These are phyloP conservation scores for Cerrena zonata DNA, from an alignment of 1,284 basidiomycete genomes.

Conservation along the genomic window DNA sequence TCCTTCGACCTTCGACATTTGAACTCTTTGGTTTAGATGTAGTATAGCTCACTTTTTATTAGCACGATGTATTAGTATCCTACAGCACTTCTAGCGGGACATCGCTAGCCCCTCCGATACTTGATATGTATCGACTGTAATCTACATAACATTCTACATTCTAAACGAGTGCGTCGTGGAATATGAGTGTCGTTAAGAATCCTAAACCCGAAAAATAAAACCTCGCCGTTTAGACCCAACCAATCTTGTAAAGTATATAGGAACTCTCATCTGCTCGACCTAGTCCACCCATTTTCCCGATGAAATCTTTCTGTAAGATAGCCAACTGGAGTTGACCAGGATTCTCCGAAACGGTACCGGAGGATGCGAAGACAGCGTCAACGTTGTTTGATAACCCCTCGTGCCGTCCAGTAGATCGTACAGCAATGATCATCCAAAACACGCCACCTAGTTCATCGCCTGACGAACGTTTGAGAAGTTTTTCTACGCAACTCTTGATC, in stretches of 20 bases:
- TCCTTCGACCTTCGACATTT: no score
- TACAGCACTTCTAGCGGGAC: background rate
- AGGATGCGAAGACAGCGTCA: conserved; percentile 51
- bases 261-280: conserved; percentile 66
- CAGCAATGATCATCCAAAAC: conserved; percentile 70
- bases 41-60: background rate
- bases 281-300: conserved; percentile 44
- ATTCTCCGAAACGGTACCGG: background rate
- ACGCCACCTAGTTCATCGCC: conserved; percentile 31
- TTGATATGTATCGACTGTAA: background rate
- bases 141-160: background rate
- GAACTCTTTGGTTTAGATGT: background rate
- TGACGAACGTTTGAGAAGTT: conserved; percentile 36
- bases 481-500: conserved; percentile 57
- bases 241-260: conserved; percentile 64
- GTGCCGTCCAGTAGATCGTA: conserved; percentile 64
- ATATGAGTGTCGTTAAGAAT: no score
- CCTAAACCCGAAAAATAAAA: background rate
- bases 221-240: conserved; percentile 37
- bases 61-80: background rate
- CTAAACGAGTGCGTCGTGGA: no score
- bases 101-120: background rate
- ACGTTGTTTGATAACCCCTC: conserved; percentile 56
- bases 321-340: conserved; percentile 28
- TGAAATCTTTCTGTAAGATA: conserved; percentile 40